Evolutionary conservation across 176 grass and related monocot genomes (phyloP), one percentile per base, ranked within the genome.

Genomic region (Puccinellia tenuiflora): DNA sequence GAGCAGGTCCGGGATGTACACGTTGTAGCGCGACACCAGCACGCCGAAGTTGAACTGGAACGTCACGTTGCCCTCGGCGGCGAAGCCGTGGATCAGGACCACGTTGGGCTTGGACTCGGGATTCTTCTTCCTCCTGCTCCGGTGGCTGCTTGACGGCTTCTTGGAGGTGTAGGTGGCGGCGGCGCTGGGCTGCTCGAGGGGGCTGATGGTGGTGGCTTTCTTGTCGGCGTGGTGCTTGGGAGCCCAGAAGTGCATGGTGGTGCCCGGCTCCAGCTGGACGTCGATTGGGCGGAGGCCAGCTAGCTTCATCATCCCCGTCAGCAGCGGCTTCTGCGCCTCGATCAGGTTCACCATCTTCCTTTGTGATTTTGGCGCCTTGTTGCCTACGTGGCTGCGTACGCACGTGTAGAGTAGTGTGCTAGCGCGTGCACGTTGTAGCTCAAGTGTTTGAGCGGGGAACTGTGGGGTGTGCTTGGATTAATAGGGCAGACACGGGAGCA

Each of bases 1-100:
- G 68, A 98, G 81, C 1, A 98, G 85, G 88, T 98, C 96, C 2
- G 93, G 96, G 45, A 99, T 92, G 91, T 99, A 99, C 16, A 99
- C 60, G 37, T 92, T 88, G 85, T 96, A 96, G 43, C 85, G 84
- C 45, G 70, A 88, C 61, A 91, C 87, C 1, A 99, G 91, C 50
- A 93, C 92, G 39, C 91, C 91, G 81, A 99, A 96, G 76, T 99
- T 92, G 89, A 99, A 96, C 90, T 99, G 91, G 91, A 93, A 99
- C 40, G 93, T 99, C 7, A 93, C 82, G 85, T 93, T 90, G 39
- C 96, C 96, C 87, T 99, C 91, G 12, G 89, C 75, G 0, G 93
- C 93, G 48, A 99, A 99, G n/a, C 96, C 96, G 45, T 99, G 96
- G 55, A 99, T 81, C 2, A 99, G 88, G 40, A 99, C 80, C 17